A percentile compares a stretch with the other conserved stretches of the same genome.
phyloP scores from a whole-genome alignment of 2,329 filamentous ascomycete genomes.

The Simplicillium aogashimaense region DNA sequence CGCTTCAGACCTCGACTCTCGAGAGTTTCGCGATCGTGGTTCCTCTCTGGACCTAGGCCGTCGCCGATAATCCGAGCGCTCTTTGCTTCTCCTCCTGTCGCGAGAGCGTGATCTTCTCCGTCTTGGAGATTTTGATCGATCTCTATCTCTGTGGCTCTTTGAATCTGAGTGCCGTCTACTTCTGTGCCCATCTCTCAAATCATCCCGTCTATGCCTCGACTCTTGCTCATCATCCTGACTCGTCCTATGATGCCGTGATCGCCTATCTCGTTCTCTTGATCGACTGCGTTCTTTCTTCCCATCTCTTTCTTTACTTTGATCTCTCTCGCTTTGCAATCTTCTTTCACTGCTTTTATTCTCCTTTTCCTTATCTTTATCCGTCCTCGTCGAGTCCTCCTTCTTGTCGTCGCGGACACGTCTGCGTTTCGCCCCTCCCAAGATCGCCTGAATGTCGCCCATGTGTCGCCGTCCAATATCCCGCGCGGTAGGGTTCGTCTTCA shows the following conservation, averaged over 20 bases:
- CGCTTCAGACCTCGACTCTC: too few relatives aligned
- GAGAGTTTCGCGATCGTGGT: constrained; percentile 8
- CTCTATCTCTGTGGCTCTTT: constrained; percentile 5
- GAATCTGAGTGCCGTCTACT: constrained; percentile 5
- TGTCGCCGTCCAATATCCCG: constrained; percentile 46
- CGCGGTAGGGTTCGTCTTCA: constrained; percentile 32
- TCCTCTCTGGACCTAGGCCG: constrained; percentile 18
- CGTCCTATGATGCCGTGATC: too few relatives aligned
- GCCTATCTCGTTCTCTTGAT: too few relatives aligned
- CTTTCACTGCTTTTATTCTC: too few relatives aligned
- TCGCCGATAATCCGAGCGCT: constrained; percentile 8
- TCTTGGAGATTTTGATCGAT: constrained; percentile 6
- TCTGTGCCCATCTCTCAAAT: constrained; percentile 4
- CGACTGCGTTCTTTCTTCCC: too few relatives aligned
- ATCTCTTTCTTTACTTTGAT: too few relatives aligned
- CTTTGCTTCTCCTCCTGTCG: neutral
- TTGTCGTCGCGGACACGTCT: constrained; percentile 8
- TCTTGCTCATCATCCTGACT: too few relatives aligned
- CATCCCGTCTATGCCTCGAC: constrained; percentile 1
- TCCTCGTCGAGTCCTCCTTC: neutral
- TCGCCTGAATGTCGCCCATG: constrained; percentile 50
- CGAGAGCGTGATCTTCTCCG: constrained; percentile 1
- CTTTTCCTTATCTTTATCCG: neutral
- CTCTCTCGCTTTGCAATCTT: too few relatives aligned
- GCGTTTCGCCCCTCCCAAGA: constrained; percentile 36